phyloP scores from a whole-genome alignment of 257 asterid species.

The Anisodus acutangulus region DNA sequence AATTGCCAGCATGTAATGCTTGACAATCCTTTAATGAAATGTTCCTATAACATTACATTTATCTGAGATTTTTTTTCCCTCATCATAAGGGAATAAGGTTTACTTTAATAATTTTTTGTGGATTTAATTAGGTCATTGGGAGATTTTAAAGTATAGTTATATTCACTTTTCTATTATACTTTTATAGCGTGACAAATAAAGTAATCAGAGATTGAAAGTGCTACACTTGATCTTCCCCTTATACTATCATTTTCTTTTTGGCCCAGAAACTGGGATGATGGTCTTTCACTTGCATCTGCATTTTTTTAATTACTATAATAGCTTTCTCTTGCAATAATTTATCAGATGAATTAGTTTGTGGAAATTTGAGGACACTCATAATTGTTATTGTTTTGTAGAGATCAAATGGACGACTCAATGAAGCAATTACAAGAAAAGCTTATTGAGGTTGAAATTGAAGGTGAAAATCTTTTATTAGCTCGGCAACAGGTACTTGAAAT shows the following conservation, averaged over 20 bases:
- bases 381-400: neutral
- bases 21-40: neutral
- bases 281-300: neutral
- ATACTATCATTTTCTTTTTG: neutral
- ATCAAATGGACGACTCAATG: slow-evolving; percentile 61
- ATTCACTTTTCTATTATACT: neutral
- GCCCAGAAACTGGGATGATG: neutral
- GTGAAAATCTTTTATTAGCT: slow-evolving; percentile 71
- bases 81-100: too few species aligned
- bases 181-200: neutral
- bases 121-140: neutral
- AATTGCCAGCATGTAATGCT: neutral
- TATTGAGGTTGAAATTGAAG: slow-evolving; percentile 74
- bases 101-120: neutral
- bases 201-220: neutral
- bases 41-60: neutral
- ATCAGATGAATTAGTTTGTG: neutral
- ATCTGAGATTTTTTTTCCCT: neutral
- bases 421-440: slow-evolving; percentile 57
- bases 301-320: neutral
- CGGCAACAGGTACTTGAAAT: slow-evolving; percentile 71
- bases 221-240: neutral
- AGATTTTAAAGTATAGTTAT: neutral
- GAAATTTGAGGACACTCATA: neutral
- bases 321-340: neutral